A percentile compares a stretch with the other conserved stretches of the same genome.
Evolutionary conservation across 2,329 filamentous ascomycete species (phyloP).

Genomic region (Zymoseptoria pseudotritici): DNA sequence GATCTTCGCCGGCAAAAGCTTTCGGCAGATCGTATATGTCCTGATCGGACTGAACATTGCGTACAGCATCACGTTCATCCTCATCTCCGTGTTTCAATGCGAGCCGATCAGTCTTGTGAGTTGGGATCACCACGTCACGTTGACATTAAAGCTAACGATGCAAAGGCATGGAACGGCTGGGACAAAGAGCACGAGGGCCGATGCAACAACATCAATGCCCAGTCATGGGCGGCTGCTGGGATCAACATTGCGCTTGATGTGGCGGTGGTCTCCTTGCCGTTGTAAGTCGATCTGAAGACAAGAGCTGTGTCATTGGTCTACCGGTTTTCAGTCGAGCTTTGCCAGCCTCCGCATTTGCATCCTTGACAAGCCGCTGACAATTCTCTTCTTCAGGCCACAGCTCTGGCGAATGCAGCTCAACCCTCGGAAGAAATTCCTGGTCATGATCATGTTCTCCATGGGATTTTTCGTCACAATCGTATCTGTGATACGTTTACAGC

Average conservation of each 20-base stretch:
- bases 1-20: conserved; percentile 8
- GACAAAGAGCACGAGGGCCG: conserved; percentile 7
- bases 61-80: conserved; percentile 10
- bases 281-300: not conserved
- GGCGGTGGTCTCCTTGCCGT: conserved; percentile 9
- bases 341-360: not conserved
- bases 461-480: conserved; percentile 15
- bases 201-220: conserved; percentile 15
- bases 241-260: conserved; percentile 14
- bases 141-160: not conserved
- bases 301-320: not conserved
- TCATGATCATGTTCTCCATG: conserved; percentile 17
- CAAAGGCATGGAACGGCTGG: conserved; percentile 13
- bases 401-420: conserved; percentile 15
- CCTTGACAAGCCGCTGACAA: not conserved
- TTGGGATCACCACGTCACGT: not conserved
- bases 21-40: conserved; percentile 7
- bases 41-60: conserved; percentile 12
- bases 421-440: conserved; percentile 11
- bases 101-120: conserved; percentile 8
- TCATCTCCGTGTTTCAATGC: conserved; percentile 15
- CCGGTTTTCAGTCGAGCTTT: not conserved
- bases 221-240: conserved; percentile 12
- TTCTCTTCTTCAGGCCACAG: conserved; percentile 4
- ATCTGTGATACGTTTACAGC: conserved; percentile 10